Conservation (phyloP, 176 grass and related monocot species). For the Carex kokanica region DNA sequence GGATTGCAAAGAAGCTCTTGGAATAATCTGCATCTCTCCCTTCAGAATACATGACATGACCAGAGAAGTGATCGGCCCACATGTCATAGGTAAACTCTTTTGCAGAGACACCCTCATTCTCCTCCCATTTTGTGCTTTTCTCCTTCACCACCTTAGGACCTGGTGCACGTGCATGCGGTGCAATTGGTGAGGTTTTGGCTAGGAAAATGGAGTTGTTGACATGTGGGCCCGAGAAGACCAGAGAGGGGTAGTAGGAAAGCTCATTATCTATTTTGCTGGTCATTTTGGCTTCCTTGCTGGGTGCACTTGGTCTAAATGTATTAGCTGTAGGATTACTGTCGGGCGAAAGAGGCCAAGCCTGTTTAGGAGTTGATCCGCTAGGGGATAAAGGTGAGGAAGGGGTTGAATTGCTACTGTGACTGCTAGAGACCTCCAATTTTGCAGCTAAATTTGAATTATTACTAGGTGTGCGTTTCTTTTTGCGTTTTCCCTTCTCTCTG, state of each 20-base stretch:
- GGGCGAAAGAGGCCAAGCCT: slow-evolving; percentile 33
- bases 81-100: slow-evolving; percentile 85
- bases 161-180: slow-evolving; percentile 63
- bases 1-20: slow-evolving; percentile 81
- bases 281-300: slow-evolving; percentile 22
- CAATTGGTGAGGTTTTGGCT: slow-evolving; percentile 43
- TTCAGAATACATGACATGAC: slow-evolving; percentile 46
- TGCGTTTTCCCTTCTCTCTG: slow-evolving; percentile 52
- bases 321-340: slow-evolving; percentile 6
- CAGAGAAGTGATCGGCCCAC: slow-evolving; percentile 88
- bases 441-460: slow-evolving; percentile 42
- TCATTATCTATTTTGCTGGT: not conserved
- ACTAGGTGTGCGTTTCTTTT: slow-evolving; percentile 45
- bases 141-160: slow-evolving; percentile 67
- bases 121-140: slow-evolving; percentile 42
- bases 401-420: slow-evolving; percentile 88
- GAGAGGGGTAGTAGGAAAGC: not conserved
- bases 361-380: slow-evolving; percentile 60
- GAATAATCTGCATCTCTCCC: slow-evolving; percentile 63
- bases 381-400: slow-evolving; percentile 73
- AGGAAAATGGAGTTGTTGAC: slow-evolving; percentile 24
- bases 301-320: slow-evolving; percentile 31
- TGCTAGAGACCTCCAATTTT: slow-evolving; percentile 94
- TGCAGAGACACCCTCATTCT: slow-evolving; percentile 22
- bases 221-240: slow-evolving; percentile 28